A percentile compares a stretch with the other conserved stretches of the same genome.
Conservation (phyloP, 2,329 filamentous ascomycete genomes). For the Truncatella angustata region DNA sequence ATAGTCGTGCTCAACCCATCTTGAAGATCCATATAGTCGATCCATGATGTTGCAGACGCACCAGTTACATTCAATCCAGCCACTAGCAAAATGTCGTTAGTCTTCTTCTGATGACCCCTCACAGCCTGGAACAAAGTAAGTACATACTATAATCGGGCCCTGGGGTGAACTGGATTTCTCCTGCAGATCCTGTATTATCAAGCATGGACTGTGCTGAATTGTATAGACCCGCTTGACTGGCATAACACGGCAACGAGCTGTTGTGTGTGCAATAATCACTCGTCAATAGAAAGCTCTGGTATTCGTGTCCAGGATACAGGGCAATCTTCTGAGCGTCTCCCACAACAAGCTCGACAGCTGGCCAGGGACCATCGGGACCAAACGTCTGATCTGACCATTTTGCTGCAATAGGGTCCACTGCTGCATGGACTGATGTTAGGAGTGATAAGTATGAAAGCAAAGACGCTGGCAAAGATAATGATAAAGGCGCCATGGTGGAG, state of each 20-base stretch:
- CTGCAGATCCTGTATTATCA: conserved; percentile 22
- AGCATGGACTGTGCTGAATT: conserved; percentile 23
- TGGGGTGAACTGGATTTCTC: conserved; percentile 20
- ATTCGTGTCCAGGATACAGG: conserved; percentile 21
- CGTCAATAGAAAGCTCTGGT: conserved; percentile 14
- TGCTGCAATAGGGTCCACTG: conserved; percentile 18
- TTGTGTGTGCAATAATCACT: neutral
- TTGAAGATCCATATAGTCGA: conserved; percentile 23
- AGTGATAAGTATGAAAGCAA: conserved; percentile 22
- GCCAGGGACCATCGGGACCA: conserved; percentile 30
- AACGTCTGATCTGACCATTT: conserved; percentile 11
- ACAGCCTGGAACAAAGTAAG: too few species aligned
- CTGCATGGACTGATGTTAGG: conserved; percentile 15
- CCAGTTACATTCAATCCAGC: conserved; percentile 22
- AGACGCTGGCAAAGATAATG: conserved; percentile 18
- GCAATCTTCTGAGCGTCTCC: conserved; percentile 15
- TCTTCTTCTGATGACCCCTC: too few species aligned
- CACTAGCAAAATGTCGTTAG: conserved; percentile 15
- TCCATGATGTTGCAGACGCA: conserved; percentile 20
- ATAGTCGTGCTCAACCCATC: conserved; percentile 15
- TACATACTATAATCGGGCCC: conserved; percentile 17
- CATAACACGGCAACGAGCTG: conserved; percentile 3
- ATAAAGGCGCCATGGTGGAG: conserved; percentile 18
- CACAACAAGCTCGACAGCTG: conserved; percentile 17
- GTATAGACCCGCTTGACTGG: conserved; percentile 24